phyloP scores from a whole-genome alignment of 306 rosid genomes.

The Castanea crenata region DNA sequence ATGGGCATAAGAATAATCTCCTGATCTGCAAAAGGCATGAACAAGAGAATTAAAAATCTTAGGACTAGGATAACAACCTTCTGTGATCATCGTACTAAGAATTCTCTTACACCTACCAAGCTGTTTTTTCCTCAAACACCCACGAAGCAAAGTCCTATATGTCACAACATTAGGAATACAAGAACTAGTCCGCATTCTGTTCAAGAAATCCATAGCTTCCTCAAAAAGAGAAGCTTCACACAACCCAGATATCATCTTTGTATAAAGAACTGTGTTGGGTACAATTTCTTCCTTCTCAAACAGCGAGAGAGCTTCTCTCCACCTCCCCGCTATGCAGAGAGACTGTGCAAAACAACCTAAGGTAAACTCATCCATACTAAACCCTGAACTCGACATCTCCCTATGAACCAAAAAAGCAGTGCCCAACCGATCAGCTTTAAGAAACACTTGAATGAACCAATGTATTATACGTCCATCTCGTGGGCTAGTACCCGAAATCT shows the following conservation, averaged over 20 bases:
- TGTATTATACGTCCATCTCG: slow-evolving; percentile 57
- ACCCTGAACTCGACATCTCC: slow-evolving; percentile 70
- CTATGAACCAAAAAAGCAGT: slow-evolving; percentile 64
- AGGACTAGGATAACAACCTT: slow-evolving; percentile 77
- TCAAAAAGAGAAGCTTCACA: slow-evolving; percentile 81
- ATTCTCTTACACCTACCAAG: slow-evolving; percentile 82
- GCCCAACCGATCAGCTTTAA: slow-evolving; percentile 59
- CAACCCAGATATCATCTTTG: slow-evolving; percentile 74
- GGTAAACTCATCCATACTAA: slow-evolving; percentile 59
- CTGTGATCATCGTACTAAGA: slow-evolving; percentile 75
- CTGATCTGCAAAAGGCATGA: slow-evolving; percentile 65
- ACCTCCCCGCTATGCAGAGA: slow-evolving; percentile 62
- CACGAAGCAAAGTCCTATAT: slow-evolving; percentile 63
- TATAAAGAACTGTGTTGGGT: slow-evolving; percentile 60
- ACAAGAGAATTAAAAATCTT: slow-evolving; percentile 72
- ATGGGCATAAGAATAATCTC: slow-evolving; percentile 65
- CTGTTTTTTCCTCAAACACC: slow-evolving; percentile 67
- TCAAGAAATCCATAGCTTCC: slow-evolving; percentile 66
- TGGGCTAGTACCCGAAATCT: slow-evolving; percentile 71
- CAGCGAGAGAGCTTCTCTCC: slow-evolving; percentile 58
- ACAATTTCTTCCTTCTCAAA: slow-evolving; percentile 58
- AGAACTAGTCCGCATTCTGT: slow-evolving; percentile 65
- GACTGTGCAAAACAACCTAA: slow-evolving; percentile 58
- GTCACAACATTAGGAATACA: slow-evolving; percentile 76
- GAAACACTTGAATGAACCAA: slow-evolving; percentile 78